These are phyloP conservation scores for Periglandula ipomoeae DNA, from an alignment of 2,329 filamentous ascomycete species.

Conservation along the genomic window DNA sequence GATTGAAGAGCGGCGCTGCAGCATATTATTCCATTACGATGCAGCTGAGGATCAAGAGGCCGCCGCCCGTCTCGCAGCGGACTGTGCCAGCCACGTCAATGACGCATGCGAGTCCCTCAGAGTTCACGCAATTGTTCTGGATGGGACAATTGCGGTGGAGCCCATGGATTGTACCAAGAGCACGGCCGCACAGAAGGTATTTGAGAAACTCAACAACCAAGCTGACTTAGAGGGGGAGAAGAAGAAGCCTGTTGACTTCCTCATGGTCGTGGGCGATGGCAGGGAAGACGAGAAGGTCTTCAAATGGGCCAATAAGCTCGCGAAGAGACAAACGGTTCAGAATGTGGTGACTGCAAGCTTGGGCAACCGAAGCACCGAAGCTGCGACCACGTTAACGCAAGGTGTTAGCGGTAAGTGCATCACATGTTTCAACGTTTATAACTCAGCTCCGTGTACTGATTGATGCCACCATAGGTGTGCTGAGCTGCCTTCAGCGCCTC, in stretches of 20 bases:
- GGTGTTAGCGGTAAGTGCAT: constrained; percentile 70
- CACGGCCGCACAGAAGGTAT: constrained; percentile 68
- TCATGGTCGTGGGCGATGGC: constrained; percentile 84
- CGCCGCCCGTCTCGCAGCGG: constrained; percentile 71
- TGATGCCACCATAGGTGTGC: constrained; percentile 23
- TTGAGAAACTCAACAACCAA: constrained; percentile 44
- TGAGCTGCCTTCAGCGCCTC: constrained; percentile 34
- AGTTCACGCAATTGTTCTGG: constrained; percentile 74
- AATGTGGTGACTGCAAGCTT: constrained; percentile 80
- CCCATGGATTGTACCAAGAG: constrained; percentile 81
- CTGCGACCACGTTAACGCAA: constrained; percentile 75
- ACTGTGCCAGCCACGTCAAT: constrained; percentile 92
- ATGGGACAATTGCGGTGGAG: constrained; percentile 76
- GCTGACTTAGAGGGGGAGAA: constrained; percentile 20
- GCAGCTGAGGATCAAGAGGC: constrained; percentile 67
- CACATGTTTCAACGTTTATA: neutral
- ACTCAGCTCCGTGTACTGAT: constrained; percentile 1
- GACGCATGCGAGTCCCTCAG: constrained; percentile 78
- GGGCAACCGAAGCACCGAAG: constrained; percentile 80
- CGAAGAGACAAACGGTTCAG: constrained; percentile 46
- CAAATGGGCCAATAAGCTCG: constrained; percentile 80
- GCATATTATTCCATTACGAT: constrained; percentile 83
- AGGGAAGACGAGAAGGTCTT: constrained; percentile 92
- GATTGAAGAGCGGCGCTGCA: constrained; percentile 87
- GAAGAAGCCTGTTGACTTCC: constrained; percentile 59